These are phyloP conservation scores for Gymnopilus junonius DNA, from an alignment of 768 basidiomycete species.

Conservation along the genomic window DNA sequence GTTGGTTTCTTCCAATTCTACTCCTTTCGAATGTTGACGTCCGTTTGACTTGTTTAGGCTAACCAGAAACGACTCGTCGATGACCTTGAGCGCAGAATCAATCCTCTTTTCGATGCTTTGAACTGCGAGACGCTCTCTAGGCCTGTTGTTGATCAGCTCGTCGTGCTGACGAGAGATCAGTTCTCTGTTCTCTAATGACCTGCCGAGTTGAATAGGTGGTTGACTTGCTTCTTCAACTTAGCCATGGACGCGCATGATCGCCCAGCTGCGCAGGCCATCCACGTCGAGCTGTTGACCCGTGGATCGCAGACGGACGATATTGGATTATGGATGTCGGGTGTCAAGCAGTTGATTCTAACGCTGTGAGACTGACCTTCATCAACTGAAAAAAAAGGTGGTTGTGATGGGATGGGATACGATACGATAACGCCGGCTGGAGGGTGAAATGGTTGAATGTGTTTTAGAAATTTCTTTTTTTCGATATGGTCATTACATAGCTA, in stretches of 20 bases:
- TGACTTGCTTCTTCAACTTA: slow-evolving; percentile 31
- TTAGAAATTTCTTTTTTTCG: not conserved
- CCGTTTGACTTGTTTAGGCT: slow-evolving; percentile 48
- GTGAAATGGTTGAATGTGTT: not conserved
- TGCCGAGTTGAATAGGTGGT: not conserved
- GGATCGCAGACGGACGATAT: slow-evolving; percentile 86
- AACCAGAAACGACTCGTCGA: slow-evolving; percentile 85
- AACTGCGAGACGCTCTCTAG: slow-evolving; percentile 85
- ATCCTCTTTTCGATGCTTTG: slow-evolving; percentile 86
- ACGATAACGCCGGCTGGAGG: not conserved
- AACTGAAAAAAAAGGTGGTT: not conserved
- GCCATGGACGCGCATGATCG: slow-evolving; percentile 85
- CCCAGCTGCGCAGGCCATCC: slow-evolving; percentile 77
- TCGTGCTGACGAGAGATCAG: slow-evolving; percentile 75
- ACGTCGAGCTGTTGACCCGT: slow-evolving; percentile 82
- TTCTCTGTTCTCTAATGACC: not conserved
- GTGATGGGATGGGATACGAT: not conserved
- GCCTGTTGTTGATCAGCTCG: slow-evolving; percentile 70
- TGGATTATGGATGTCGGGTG: slow-evolving; percentile 83
- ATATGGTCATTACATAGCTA: not conserved
- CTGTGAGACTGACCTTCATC: slow-evolving; percentile 38
- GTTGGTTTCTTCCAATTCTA: slow-evolving; percentile 12
- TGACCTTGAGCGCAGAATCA: slow-evolving; percentile 86
- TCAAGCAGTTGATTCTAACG: slow-evolving; percentile 86
- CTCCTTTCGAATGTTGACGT: not conserved